Evolutionary conservation across 1,284 basidiomycete genomes (phyloP), one percentile per base, ranked within the genome.

Genomic region (Puccinia sorghi): DNA sequence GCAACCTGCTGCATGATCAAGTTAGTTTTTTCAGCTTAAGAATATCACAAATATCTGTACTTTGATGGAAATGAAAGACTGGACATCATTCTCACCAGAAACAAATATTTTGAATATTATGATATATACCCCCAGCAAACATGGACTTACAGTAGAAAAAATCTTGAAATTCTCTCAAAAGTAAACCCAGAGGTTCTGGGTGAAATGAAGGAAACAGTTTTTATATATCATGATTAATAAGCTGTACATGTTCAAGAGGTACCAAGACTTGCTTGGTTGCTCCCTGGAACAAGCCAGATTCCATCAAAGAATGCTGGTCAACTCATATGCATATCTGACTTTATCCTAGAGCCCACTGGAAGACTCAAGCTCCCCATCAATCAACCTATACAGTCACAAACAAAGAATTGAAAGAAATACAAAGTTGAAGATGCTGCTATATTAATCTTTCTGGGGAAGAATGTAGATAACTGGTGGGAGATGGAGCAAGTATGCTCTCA

Each of bases 181-280:
- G 67, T 50, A 22, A 22, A 71, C 37, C 69, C 69, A 11, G 48
- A 46, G 25, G 37, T 27, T 7, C 20, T 71, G 20, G 69, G 48
- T 0, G 37, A 48, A 20, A 32, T 32, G 20, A 25, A 25, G 27
- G 41, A 46, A n/a, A 71, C 69, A 9, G 20, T 71, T 7, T 71
- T 71, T 71, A 32, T 71, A n/a, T 71, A 27, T 32, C 46, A 52
- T 37, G 46, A 71, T n/a, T 25, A 71, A 32, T 71, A 48, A 52
- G 56, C 46, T 25, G 22, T 71, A 12, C 69, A 71, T 50, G 69
- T 48, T 25, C 25, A 71, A 13, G 50, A 71, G 39, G 11, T 25
- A 39, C 69, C 69, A 25, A 11, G 46, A 12, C 50, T 50, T 27
- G 37, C 69, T 52, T 71, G 69, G 50, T 37, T 71, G 22, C 27